These are phyloP conservation scores for Allantophomopsis cytisporea DNA, from an alignment of 2,329 filamentous ascomycete species.

Conservation along the genomic window DNA sequence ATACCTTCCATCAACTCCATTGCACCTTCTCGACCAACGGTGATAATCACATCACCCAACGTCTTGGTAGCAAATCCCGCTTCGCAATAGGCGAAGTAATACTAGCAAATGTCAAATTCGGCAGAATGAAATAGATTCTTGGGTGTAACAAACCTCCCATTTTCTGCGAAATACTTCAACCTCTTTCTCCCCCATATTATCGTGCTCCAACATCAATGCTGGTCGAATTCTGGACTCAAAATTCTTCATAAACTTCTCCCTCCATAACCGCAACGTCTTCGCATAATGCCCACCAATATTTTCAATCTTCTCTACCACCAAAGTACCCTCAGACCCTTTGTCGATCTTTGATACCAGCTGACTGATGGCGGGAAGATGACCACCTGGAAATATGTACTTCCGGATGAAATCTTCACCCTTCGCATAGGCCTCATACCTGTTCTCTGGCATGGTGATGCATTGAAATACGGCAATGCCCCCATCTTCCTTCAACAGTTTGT, in stretches of 20 bases:
- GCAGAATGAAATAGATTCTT: not conserved
- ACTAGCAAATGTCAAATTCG: conserved; percentile 24
- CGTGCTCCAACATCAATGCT: conserved; percentile 43
- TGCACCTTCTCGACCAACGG: conserved; percentile 50
- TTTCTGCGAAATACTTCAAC: conserved; percentile 56
- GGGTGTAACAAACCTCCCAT: conserved; percentile 39
- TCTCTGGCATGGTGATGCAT: conserved; percentile 65
- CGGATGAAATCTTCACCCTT: conserved; percentile 62
- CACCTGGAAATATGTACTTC: conserved; percentile 69
- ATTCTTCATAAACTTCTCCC: conserved; percentile 47
- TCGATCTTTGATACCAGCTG: conserved; percentile 46
- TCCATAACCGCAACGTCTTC: conserved; percentile 55
- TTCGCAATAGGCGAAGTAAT: conserved; percentile 67
- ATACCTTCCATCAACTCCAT: conserved; percentile 58
- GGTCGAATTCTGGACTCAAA: conserved; percentile 48
- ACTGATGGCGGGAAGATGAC: conserved; percentile 48
- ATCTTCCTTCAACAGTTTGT: conserved; percentile 49
- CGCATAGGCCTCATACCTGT: conserved; percentile 50
- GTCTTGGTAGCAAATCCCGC: conserved; percentile 61
- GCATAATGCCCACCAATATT: conserved; percentile 67
- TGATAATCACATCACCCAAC: conserved; percentile 60
- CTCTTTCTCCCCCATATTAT: conserved; percentile 43
- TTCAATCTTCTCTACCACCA: conserved; percentile 54
- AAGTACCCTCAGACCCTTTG: conserved; percentile 41
- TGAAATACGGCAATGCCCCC: conserved; percentile 60